phyloP scores from a whole-genome alignment of 768 basidiomycete species.

The Gyrodon lividus region DNA sequence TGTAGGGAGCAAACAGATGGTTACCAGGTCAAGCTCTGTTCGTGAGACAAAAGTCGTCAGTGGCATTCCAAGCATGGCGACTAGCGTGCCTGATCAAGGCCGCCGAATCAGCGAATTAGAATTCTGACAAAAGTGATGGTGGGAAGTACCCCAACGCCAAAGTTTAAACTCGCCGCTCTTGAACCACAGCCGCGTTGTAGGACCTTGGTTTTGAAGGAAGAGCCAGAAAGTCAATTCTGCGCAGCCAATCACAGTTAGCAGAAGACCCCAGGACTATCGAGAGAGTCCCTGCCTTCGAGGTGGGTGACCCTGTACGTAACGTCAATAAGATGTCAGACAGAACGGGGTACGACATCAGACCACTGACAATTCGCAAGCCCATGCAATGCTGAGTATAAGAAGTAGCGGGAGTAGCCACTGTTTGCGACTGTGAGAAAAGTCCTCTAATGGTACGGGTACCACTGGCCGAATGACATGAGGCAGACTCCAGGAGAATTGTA shows the following conservation, averaged over 20 bases:
- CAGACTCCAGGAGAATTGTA: not conserved
- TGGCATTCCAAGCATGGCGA: slow-evolving; percentile 71
- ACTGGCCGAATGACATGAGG: slow-evolving; percentile 36
- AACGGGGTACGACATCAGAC: slow-evolving; percentile 5
- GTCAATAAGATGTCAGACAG: slow-evolving; percentile 2
- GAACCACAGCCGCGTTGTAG: slow-evolving; percentile 72
- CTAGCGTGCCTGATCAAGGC: slow-evolving; percentile 50
- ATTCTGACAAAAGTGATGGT: not conserved
- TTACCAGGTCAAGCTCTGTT: slow-evolving; percentile 56
- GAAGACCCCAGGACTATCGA: not conserved
- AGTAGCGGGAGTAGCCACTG: slow-evolving; percentile 67
- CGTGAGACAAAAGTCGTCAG: slow-evolving; percentile 62
- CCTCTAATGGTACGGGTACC: slow-evolving; percentile 52
- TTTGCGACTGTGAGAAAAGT: slow-evolving; percentile 47
- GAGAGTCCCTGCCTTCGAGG: slow-evolving; percentile 59
- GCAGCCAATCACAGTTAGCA: slow-evolving; percentile 1
- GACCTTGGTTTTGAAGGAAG: slow-evolving; percentile 77
- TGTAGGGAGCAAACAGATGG: slow-evolving; percentile 1
- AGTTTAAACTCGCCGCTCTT: slow-evolving; percentile 72
- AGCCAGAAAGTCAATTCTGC: slow-evolving; percentile 81
- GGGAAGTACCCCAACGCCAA: slow-evolving; percentile 63
- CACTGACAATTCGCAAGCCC: slow-evolving; percentile 75
- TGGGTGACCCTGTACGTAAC: slow-evolving; percentile 60
- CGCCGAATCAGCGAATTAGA: slow-evolving; percentile 14
- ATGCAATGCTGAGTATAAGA: slow-evolving; percentile 68